Conservation (phyloP, 1,284 basidiomycete species). For the Apiotrichum siamense region DNA sequence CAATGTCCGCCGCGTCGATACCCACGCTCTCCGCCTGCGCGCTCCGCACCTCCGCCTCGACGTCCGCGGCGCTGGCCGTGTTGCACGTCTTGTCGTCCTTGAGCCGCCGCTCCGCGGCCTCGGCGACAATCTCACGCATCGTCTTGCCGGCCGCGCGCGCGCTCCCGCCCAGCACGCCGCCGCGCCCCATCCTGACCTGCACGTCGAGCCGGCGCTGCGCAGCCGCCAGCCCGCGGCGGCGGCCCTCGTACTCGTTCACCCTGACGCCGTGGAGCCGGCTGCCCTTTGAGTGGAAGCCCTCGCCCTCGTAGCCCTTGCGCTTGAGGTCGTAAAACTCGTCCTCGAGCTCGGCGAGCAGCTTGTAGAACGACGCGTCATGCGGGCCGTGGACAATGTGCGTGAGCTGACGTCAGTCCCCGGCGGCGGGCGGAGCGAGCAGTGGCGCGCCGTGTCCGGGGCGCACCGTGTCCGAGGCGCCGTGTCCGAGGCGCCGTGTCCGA, state of each 20-base stretch:
- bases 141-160: conserved; percentile 48
- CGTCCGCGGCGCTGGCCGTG: conserved; percentile 47
- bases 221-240: conserved; percentile 62
- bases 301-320: conserved; percentile 65
- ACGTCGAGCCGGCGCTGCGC: conserved; percentile 62
- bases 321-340: conserved; percentile 73
- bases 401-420: conserved; percentile 53
- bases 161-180: conserved; percentile 49
- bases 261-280: conserved; percentile 61
- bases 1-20: conserved; percentile 55
- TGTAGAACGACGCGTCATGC: conserved; percentile 73
- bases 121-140: conserved; percentile 66
- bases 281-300: conserved; percentile 74
- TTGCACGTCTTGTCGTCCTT: conserved; percentile 67
- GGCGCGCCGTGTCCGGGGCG: conserved; percentile 78
- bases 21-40: conserved; percentile 62
- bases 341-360: conserved; percentile 65
- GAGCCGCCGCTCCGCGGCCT: conserved; percentile 72
- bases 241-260: conserved; percentile 59
- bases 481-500: no score
- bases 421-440: conserved; percentile 66
- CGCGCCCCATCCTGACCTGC: conserved; percentile 53
- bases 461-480: conserved; percentile 82
- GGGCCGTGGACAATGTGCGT: conserved; percentile 82
- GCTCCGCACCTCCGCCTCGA: conserved; percentile 61